Evolutionary conservation across 1,284 basidiomycete species (phyloP), one percentile per base, ranked within the genome.

Genomic region (Calocybe gambosa): DNA sequence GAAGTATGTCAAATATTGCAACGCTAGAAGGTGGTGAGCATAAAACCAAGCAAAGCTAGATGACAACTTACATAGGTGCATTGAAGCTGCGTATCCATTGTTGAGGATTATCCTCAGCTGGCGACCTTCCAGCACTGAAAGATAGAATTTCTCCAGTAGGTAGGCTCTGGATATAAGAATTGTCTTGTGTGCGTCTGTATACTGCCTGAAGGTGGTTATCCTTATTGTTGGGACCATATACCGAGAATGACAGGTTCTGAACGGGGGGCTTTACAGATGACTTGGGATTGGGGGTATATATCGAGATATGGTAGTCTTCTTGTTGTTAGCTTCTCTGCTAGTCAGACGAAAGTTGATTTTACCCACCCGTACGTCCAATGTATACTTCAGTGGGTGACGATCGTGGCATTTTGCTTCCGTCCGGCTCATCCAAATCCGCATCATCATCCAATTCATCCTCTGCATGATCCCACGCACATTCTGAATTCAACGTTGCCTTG

Each of bases 141-240:
- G 84, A 79, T 47, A 89, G 71, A 42, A 91, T 72, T 53, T 83
- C 78, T 28, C 89, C 89, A 34, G 79, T 84, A 7, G 88, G 81
- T 8, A 87, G 71, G 18, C 85, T 75, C 53, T 92, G 87, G 38
- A 92, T 77, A 64, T 93, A 93, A 33, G 71, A 65, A 50, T 83
- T 74, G 62, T 93, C 89, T 38, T 78, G 77, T 0, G 89, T 86
- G 15, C 73, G 75, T 5, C 71, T 74, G 63, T 91, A 92, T 3
- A 74, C 57, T 2, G 76, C 62, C 59, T 93, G 90, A 9, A 78
- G 57, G 4, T 71, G 61, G 49, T 73, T 75, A 58, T 89, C 82
- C 59, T 88, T 78, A 55, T 86, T 88, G 57, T 90, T 90, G 5
- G 90, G 88, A 0, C 89, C 86, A 60, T 92, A 93, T 0, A 80